A percentile compares a stretch with the other conserved stretches of the same genome.
Evolutionary conservation across 495 filamentous ascomycete genomes (phyloP).

Genomic region (Podospora australis): DNA sequence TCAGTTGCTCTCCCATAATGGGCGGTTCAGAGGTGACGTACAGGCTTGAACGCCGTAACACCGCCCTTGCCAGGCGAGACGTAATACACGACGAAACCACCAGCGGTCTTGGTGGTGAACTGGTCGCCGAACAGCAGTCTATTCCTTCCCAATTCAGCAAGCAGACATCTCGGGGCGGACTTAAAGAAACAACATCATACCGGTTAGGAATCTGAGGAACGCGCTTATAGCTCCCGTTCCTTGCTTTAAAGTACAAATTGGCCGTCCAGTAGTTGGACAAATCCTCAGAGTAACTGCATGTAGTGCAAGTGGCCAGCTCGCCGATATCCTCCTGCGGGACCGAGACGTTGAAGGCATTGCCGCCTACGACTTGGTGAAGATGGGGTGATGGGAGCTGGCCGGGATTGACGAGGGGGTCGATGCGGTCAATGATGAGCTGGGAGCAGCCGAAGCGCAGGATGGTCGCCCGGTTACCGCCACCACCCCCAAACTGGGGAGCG

Average conservation of each 20-base stretch:
- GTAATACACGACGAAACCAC: slow-evolving; percentile 41
- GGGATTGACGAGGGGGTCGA: slow-evolving; percentile 34
- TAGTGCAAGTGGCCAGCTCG: slow-evolving; percentile 27
- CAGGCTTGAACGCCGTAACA: slow-evolving; percentile 33
- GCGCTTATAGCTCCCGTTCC: slow-evolving; percentile 35
- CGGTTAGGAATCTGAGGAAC: slow-evolving; percentile 35
- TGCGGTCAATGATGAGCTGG: slow-evolving; percentile 32
- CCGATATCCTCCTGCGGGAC: slow-evolving; percentile 25
- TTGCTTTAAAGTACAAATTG: slow-evolving; percentile 35
- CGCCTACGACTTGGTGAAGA: slow-evolving; percentile 33
- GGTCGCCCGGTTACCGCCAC: too few relatives aligned
- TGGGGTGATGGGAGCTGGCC: slow-evolving; percentile 31
- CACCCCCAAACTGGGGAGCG: too few relatives aligned
- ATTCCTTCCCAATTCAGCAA: background rate
- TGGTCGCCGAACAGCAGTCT: slow-evolving; percentile 29
- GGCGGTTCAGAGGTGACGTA: slow-evolving; percentile 5
- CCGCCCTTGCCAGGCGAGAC: slow-evolving; percentile 28
- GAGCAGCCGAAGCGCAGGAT: slow-evolving; percentile 37
- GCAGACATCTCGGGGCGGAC: background rate
- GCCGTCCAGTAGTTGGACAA: slow-evolving; percentile 44
- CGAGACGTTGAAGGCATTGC: slow-evolving; percentile 33
- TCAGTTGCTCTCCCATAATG: background rate
- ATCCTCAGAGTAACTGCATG: slow-evolving; percentile 32
- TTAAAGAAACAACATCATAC: slow-evolving; percentile 4
- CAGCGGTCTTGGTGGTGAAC: slow-evolving; percentile 33